phyloP scores from a whole-genome alignment of 1,284 basidiomycete species.

The Cutaneotrichosporon mucoides region DNA sequence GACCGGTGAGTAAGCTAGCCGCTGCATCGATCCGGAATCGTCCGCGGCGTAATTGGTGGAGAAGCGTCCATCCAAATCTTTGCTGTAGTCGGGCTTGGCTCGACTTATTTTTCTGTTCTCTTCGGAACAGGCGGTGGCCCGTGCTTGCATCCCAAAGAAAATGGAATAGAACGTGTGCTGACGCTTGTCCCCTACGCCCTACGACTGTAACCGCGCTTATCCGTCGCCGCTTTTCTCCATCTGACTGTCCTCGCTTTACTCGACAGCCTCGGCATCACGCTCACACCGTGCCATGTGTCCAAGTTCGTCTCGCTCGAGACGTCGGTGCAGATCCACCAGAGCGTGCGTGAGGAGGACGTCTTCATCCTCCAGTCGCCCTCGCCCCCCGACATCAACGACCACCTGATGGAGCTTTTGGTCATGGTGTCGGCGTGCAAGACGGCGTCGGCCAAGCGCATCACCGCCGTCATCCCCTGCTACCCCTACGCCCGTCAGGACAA shows the following conservation, averaged over 20 bases:
- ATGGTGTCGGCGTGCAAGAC: slow-evolving; percentile 82
- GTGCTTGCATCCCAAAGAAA: too few relatives aligned
- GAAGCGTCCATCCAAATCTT: too few relatives aligned
- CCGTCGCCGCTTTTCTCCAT: too few relatives aligned
- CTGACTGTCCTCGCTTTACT: too few relatives aligned
- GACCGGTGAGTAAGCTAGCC: slow-evolving; percentile 90
- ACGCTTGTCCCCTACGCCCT: too few relatives aligned
- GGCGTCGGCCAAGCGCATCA: slow-evolving; percentile 91
- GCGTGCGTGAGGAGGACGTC: slow-evolving; percentile 94
- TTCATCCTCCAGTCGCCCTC: slow-evolving; percentile 79
- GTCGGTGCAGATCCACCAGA: slow-evolving; percentile 86
- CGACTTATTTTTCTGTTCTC: too few relatives aligned
- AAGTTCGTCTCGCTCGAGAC: slow-evolving; percentile 97
- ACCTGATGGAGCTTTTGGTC: slow-evolving; percentile 55
- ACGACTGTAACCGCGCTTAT: too few relatives aligned
- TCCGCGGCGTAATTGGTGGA: not conserved
- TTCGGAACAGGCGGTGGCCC: too few relatives aligned
- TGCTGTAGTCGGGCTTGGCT: too few relatives aligned
- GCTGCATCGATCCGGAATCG: not conserved
- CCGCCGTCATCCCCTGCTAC: slow-evolving; percentile 96
- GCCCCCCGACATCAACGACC: slow-evolving; percentile 51
- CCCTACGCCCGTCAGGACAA: slow-evolving; percentile 97
- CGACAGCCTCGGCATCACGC: slow-evolving; percentile 84
- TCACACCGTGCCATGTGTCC: slow-evolving; percentile 86
- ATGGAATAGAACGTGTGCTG: too few relatives aligned